Base-by-base conservation (phyloP, 192 early-diverging fungal genomes). In the Chytriomyces sp. region DNA sequence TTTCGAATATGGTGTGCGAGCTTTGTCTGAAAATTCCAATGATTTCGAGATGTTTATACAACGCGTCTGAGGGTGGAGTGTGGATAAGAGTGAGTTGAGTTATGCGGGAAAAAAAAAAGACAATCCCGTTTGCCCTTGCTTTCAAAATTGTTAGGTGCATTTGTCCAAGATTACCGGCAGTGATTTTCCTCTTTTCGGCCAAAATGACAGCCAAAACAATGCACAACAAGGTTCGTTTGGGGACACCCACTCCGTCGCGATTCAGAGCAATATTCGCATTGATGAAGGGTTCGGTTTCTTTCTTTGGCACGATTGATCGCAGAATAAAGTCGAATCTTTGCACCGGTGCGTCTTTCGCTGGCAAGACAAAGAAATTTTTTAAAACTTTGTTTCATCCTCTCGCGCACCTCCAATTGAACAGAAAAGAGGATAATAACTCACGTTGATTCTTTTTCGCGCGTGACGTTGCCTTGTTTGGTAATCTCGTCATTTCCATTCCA, bases 161-260 rank as follows among this genome's bases (percentile, higher is more conserved):
- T 16, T 64, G 11, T 77, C 8, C 43, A 45, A 13, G 3, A 35
- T 50, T 70, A 64, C 67, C 77, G 35, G 60, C 18, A 8, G 20
- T 10, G 61, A 78, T 43, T 35, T 35, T 6, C 18, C 74, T 28
- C 64, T 67, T 67, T 45, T 64, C 62, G 16, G 50, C 64, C 16
- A 67, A 13, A 35, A 78, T 49, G 23, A 78, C 11, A 16, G 28
- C 50, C 57, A 78, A 45, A 46, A 68, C 77, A 65, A 78, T 28
- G 47, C 68, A 62, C 61, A 78, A 26, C 8, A 78, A 61, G 23
- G 64, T 65, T 18, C 9, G n/a, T 10, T 43, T 11, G 9, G 75
- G 26, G 18, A 59, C 2, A 35, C 35, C 35, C 0, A 44, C 64
- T 0, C n/a, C 9, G 18, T 68, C 45, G 13, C 26, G 53, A 18